Evolutionary conservation across 169 alveolate genomes (phyloP).

Genomic region (Blepharisma undulans): DNA sequence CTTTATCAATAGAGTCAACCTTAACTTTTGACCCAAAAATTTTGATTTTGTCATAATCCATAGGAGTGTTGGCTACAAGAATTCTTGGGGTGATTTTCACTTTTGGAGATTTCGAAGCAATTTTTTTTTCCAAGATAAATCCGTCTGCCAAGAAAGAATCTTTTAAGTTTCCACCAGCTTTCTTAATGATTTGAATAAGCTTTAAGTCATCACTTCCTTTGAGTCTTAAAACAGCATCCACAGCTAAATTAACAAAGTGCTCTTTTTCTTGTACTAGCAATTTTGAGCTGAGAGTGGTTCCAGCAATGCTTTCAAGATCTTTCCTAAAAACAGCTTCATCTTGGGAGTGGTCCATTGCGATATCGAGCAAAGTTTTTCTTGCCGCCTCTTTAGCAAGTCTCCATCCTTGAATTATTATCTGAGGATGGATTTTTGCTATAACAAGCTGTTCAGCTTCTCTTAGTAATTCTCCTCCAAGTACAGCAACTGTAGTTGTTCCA

Average conservation of each 20-base stretch:
- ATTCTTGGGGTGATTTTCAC: conserved; percentile 87
- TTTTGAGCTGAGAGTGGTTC: conserved; percentile 98
- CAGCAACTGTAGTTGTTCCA: conserved; percentile 90
- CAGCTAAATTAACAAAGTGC: conserved; percentile 95
- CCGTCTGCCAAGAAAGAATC: conserved; percentile 99
- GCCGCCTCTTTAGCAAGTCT: conserved; percentile 93
- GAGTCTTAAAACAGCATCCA: conserved; percentile 96
- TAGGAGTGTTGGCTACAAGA: conserved; percentile 97
- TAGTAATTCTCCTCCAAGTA: conserved; percentile 84
- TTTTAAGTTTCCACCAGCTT: conserved; percentile 96
- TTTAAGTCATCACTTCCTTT: conserved; percentile 88
- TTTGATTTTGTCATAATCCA: conserved; percentile 99
- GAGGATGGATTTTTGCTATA: conserved; percentile 95
- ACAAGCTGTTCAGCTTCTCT: conserved; percentile 87
- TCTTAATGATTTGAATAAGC: conserved; percentile 93
- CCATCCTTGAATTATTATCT: conserved; percentile 90
- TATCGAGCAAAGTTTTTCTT: conserved; percentile 78
- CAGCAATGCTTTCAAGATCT: conserved; percentile 95
- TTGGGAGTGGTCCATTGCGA: conserved; percentile 84
- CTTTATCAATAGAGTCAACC: conserved; percentile 96
- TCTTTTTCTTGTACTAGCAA: conserved; percentile 94
- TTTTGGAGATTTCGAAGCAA: conserved; percentile 95
- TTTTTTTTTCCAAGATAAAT: conserved; percentile 96
- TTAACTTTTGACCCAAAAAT: conserved; percentile 98
- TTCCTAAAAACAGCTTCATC: conserved; percentile 85